phyloP scores from a whole-genome alignment of 225 moss, liverwort and hornwort species.

The Asterella californica region DNA sequence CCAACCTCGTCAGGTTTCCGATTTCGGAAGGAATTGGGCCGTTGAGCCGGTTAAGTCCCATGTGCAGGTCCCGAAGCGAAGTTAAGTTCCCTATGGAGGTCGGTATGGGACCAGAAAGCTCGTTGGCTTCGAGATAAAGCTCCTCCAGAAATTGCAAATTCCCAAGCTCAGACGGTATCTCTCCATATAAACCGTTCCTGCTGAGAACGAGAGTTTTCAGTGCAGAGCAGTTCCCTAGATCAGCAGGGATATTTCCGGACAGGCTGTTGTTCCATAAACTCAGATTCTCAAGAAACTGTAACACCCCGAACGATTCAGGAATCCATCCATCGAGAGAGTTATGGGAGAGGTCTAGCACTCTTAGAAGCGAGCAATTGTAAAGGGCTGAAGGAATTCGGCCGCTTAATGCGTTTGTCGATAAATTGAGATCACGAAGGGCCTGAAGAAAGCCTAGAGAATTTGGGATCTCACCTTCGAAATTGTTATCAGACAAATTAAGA shows the following conservation, averaged over 20 bases:
- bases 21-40: conserved; percentile 24
- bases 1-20: conserved; percentile 12
- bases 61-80: conserved; percentile 22
- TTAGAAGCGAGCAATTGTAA: background rate
- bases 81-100: conserved; percentile 36
- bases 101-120: conserved; percentile 32
- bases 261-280: conserved; percentile 28
- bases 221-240: conserved; percentile 23
- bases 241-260: conserved; percentile 20
- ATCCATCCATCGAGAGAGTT: conserved; percentile 27
- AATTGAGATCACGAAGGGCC: conserved; percentile 3
- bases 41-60: conserved; percentile 27
- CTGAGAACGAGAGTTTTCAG: conserved; percentile 16
- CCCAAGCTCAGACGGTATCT: conserved; percentile 22
- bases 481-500: conserved; percentile 28
- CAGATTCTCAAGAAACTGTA: conserved; percentile 4
- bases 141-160: background rate
- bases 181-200: conserved; percentile 22
- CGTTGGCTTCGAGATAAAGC: conserved; percentile 21
- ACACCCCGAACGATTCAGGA: conserved; percentile 24
- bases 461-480: conserved; percentile 26
- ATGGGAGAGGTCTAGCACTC: conserved; percentile 4
- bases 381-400: conserved; percentile 20
- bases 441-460: conserved; percentile 14
- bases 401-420: conserved; percentile 30